Conservation (phyloP, 2,329 filamentous ascomycete genomes). For the Cyphellophora europaea region DNA sequence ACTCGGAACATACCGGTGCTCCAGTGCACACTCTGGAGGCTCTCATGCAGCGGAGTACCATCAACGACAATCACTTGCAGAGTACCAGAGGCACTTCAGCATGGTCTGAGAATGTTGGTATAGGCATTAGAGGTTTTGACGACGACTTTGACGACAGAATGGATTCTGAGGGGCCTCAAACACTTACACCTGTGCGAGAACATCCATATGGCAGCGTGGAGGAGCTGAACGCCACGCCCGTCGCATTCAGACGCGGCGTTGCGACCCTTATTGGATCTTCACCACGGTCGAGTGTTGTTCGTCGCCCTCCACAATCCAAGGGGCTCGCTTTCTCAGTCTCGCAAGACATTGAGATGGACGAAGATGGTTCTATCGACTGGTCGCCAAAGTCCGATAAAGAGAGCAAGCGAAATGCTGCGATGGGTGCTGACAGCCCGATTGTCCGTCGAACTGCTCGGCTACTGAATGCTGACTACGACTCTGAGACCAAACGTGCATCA, state of each 20-base stretch:
- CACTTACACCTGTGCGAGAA: neutral
- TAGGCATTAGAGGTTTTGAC: constrained; percentile 11
- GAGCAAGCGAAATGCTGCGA: neutral
- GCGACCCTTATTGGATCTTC: neutral
- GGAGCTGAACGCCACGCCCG: neutral
- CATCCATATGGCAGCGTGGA: neutral
- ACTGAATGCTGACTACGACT: neutral
- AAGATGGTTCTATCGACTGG: constrained; percentile 16
- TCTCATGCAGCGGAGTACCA: constrained; percentile 14
- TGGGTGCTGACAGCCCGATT: neutral
- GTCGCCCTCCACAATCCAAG: constrained; percentile 2
- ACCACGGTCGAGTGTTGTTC: neutral
- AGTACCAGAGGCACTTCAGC: neutral
- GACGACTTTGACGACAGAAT: constrained; percentile 6
- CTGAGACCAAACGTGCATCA: constrained; percentile 37
- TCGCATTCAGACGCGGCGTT: neutral
- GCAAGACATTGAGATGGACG: constrained; percentile 5
- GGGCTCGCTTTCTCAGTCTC: neutral
- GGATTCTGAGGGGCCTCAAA: neutral
- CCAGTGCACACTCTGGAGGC: constrained; percentile 6
- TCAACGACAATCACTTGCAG: constrained; percentile 5
- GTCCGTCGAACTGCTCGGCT: neutral
- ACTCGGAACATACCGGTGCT: constrained; percentile 5
- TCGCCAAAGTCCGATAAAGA: constrained; percentile 11
- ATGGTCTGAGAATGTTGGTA: constrained; percentile 7